These are phyloP conservation scores for Chaetomiaceae sp. DNA, from an alignment of 2,329 filamentous ascomycete genomes.

Conservation along the genomic window DNA sequence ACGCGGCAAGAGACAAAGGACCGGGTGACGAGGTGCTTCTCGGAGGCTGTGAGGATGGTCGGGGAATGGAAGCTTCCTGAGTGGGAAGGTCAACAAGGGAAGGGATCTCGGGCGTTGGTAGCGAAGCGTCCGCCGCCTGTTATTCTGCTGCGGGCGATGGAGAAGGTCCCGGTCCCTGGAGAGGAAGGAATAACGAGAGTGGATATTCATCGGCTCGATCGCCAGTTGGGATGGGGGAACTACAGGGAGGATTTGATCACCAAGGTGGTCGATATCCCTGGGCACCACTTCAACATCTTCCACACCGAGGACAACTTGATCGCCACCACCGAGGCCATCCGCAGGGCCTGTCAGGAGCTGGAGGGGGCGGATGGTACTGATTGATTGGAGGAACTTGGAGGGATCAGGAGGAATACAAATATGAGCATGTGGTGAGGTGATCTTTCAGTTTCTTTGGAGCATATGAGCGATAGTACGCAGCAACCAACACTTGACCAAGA, in stretches of 20 bases:
- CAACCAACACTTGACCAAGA: too few relatives aligned
- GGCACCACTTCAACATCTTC: slow-evolving; percentile 50
- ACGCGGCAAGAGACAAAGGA: slow-evolving; percentile 30
- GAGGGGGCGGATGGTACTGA: slow-evolving; percentile 2
- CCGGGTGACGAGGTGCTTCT: slow-evolving; percentile 38
- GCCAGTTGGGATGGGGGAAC: slow-evolving; percentile 45
- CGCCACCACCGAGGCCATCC: slow-evolving; percentile 27
- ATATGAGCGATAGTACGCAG: too few relatives aligned
- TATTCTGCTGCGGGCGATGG: slow-evolving; percentile 43
- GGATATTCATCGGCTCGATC: slow-evolving; percentile 42
- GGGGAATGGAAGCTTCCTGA: slow-evolving; percentile 38
- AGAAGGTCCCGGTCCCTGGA: slow-evolving; percentile 34
- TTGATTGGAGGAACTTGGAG: too few relatives aligned
- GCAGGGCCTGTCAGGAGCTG: slow-evolving; percentile 27
- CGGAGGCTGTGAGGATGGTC: slow-evolving; percentile 40
- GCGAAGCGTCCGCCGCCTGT: slow-evolving; percentile 35
- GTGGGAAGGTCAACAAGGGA: slow-evolving; percentile 29
- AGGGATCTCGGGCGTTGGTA: not conserved
- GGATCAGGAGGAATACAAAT: not conserved
- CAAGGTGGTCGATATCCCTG: slow-evolving; percentile 44
- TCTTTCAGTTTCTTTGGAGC: too few relatives aligned
- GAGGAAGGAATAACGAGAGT: slow-evolving; percentile 33
- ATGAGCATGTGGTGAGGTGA: too few relatives aligned
- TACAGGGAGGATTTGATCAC: slow-evolving; percentile 44
- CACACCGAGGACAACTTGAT: slow-evolving; percentile 27